These are phyloP conservation scores for Pythium brassicae DNA, from an alignment of 352 stramenopile genomes.

Conservation along the genomic window DNA sequence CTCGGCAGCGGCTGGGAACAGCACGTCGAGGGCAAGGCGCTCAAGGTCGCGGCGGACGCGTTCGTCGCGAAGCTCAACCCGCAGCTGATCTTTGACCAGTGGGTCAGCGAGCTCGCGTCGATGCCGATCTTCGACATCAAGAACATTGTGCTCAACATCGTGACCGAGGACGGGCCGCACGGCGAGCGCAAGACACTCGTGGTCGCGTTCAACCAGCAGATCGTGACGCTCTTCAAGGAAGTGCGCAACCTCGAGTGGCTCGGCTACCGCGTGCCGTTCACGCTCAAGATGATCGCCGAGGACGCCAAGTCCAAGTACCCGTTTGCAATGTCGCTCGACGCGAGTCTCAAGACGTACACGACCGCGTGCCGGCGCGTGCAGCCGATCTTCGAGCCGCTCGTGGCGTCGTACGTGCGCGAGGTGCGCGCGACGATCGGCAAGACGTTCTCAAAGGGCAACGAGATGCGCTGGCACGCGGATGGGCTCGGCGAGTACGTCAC, in stretches of 20 bases:
- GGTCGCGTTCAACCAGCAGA: slow-evolving; percentile 97
- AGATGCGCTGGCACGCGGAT: slow-evolving; percentile 88
- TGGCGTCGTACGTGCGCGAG: slow-evolving; percentile 71
- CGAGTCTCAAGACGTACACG: slow-evolving; percentile 94
- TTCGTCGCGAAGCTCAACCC: slow-evolving; percentile 87
- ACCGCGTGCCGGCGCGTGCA: slow-evolving; percentile 75
- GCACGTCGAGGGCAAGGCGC: slow-evolving; percentile 93
- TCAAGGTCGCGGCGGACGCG: slow-evolving; percentile 89
- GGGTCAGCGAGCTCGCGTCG: slow-evolving; percentile 90
- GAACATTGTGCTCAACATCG: slow-evolving; percentile 89
- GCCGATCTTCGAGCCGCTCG: slow-evolving; percentile 78
- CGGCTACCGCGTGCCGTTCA: slow-evolving; percentile 96
- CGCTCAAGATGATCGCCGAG: slow-evolving; percentile 93
- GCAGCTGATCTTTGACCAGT: slow-evolving; percentile 93
- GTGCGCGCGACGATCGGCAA: slow-evolving; percentile 85
- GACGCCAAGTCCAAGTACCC: slow-evolving; percentile 97
- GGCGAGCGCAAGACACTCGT: slow-evolving; percentile 76
- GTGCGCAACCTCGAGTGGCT: slow-evolving; percentile 98
- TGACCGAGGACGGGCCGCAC: slow-evolving; percentile 70
- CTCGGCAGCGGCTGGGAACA: slow-evolving; percentile 97
- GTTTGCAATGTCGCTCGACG: slow-evolving; percentile 96
- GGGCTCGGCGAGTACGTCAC: slow-evolving; percentile 83
- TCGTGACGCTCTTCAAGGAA: slow-evolving; percentile 98
- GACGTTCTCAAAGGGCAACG: slow-evolving; percentile 84
- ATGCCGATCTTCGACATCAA: slow-evolving; percentile 91